Conservation (phyloP, 208 protist genomes). For the Leishmania amazonensis region DNA sequence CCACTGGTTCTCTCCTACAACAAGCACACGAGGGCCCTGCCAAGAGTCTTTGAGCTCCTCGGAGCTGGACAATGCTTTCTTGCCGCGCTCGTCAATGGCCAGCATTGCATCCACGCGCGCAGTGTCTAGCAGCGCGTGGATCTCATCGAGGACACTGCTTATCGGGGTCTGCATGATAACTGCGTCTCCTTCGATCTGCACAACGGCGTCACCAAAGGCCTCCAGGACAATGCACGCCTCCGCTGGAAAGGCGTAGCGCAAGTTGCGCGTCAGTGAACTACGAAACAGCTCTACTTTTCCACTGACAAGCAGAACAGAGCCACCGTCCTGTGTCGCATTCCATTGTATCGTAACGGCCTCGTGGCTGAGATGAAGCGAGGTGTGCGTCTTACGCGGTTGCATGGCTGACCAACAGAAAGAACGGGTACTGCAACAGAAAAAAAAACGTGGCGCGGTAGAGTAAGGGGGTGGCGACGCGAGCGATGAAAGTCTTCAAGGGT, state of each 20-base stretch:
- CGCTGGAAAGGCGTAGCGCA: constrained; percentile 60
- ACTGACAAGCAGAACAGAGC: constrained; percentile 54
- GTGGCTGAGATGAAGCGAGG: constrained; percentile 12
- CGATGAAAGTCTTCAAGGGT: neutral
- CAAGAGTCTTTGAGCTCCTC: constrained; percentile 31
- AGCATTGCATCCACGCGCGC: constrained; percentile 47
- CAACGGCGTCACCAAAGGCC: constrained; percentile 27
- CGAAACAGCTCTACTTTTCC: constrained; percentile 54
- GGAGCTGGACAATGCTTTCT: constrained; percentile 6
- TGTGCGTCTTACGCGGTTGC: constrained; percentile 2
- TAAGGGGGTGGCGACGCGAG: neutral
- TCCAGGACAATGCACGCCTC: constrained; percentile 50
- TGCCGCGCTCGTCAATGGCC: constrained; percentile 21
- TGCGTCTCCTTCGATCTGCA: constrained; percentile 59
- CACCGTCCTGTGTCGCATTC: constrained; percentile 15
- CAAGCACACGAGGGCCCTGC: constrained; percentile 65
- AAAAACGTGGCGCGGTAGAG: neutral
- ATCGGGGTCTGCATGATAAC: constrained; percentile 21
- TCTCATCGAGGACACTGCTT: constrained; percentile 41
- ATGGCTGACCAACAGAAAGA: neutral
- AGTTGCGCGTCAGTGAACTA: constrained; percentile 53
- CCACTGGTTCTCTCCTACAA: constrained; percentile 74
- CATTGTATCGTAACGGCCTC: constrained; percentile 26
- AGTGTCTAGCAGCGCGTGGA: constrained; percentile 58
- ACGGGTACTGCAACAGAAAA: neutral